Conservation (phyloP, 768 basidiomycete genomes). For the Cyclocybe aegerita region DNA sequence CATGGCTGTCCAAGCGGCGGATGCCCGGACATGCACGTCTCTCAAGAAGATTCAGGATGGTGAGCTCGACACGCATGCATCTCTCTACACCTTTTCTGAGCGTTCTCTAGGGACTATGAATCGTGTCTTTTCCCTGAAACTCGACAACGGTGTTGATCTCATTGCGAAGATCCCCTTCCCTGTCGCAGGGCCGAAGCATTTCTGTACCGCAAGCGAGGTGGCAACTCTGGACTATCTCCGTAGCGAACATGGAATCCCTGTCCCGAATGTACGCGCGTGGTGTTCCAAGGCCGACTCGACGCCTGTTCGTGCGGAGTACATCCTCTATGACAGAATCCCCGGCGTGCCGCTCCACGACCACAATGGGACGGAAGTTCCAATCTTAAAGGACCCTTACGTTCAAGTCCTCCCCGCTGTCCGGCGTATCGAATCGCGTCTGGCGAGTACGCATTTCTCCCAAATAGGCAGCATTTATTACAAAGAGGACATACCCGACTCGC, state of each 20-base stretch:
- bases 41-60: neutral
- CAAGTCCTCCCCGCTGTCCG: neutral
- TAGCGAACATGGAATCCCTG: constrained; percentile 16
- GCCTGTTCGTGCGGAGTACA: constrained; percentile 25
- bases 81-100: neutral
- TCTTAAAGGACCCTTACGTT: neutral
- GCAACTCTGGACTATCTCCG: constrained; percentile 29
- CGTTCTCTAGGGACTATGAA: constrained; percentile 19
- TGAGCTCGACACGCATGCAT: neutral
- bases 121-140: constrained; percentile 19
- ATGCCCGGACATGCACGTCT: neutral
- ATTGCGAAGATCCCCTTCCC: constrained; percentile 26
- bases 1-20: neutral
- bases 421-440: neutral
- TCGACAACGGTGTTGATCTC: constrained; percentile 20
- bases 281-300: constrained; percentile 1
- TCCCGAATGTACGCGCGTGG: constrained; percentile 26
- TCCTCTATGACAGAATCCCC: constrained; percentile 22
- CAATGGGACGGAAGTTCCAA: neutral
- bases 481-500: constrained; percentile 1
- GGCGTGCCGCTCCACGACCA: neutral
- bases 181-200: constrained; percentile 18
- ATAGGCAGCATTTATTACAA: constrained; percentile 10
- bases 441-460: constrained; percentile 5
- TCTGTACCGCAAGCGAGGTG: constrained; percentile 27